Conservation (phyloP, 2,329 filamentous ascomycete genomes). For the Phaeosphaeria sp. region DNA sequence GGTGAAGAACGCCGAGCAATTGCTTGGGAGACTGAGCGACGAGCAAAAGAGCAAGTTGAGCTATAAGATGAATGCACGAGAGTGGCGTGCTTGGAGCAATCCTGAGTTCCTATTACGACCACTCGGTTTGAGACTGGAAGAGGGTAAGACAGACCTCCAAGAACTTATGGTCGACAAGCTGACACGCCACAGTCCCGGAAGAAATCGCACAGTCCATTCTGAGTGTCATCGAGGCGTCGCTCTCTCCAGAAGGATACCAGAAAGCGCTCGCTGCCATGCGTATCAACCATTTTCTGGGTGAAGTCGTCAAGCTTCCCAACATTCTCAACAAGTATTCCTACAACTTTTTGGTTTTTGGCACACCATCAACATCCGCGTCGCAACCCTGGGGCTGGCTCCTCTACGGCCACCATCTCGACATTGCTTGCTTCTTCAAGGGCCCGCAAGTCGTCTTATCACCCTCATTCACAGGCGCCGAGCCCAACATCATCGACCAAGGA, state of each 20-base stretch:
- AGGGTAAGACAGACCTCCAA: slow-evolving; percentile 44
- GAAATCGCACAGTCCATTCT: slow-evolving; percentile 56
- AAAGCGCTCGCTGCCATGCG: slow-evolving; percentile 75
- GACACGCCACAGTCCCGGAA: slow-evolving; percentile 31
- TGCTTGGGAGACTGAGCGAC: slow-evolving; percentile 57
- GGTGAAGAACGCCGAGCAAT: slow-evolving; percentile 56
- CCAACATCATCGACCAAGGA: slow-evolving; percentile 74
- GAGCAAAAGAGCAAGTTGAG: slow-evolving; percentile 58
- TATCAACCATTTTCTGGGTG: slow-evolving; percentile 76
- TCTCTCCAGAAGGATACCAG: slow-evolving; percentile 74
- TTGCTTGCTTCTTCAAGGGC: slow-evolving; percentile 72
- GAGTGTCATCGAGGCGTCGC: slow-evolving; percentile 61
- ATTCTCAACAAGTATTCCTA: slow-evolving; percentile 80
- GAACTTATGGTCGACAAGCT: neutral
- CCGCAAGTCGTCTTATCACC: slow-evolving; percentile 73
- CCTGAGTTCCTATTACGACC: slow-evolving; percentile 74
- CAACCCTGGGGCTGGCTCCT: slow-evolving; percentile 75
- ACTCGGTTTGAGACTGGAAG: slow-evolving; percentile 75
- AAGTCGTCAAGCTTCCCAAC: slow-evolving; percentile 65
- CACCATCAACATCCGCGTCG: slow-evolving; percentile 58
- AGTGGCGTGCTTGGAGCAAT: slow-evolving; percentile 76
- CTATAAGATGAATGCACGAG: slow-evolving; percentile 71
- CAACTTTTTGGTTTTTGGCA: slow-evolving; percentile 76
- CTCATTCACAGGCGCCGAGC: slow-evolving; percentile 82
- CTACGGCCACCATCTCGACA: slow-evolving; percentile 80